Percentiles rank a stretch among this genome's conserved stretches.
Evolutionary conservation across 495 filamentous ascomycete genomes (phyloP).

Genomic region (Xylaria grammica): DNA sequence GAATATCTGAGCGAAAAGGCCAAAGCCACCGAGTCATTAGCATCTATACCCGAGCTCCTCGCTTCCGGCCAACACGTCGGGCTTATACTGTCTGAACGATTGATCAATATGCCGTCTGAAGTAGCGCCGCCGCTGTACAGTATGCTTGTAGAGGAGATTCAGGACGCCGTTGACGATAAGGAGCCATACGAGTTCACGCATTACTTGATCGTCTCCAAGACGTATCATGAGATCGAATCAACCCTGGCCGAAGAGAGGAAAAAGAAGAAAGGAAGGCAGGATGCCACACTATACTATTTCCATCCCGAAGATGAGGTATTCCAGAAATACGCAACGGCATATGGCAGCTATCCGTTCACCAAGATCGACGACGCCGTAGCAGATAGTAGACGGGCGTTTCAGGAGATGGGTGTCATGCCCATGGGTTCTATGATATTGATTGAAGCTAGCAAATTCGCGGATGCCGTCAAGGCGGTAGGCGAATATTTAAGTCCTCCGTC

Average conservation of each 20-base stretch:
- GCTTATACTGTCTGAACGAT: slow-evolving; percentile 83
- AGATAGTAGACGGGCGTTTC: slow-evolving; percentile 92
- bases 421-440: slow-evolving; percentile 80
- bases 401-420: slow-evolving; percentile 87
- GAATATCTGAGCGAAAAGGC: slow-evolving; percentile 72
- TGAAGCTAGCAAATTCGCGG: slow-evolving; percentile 69
- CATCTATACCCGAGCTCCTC: slow-evolving; percentile 60
- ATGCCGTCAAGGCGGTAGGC: slow-evolving; percentile 69
- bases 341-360: slow-evolving; percentile 72
- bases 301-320: slow-evolving; percentile 96
- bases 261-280: slow-evolving; percentile 75
- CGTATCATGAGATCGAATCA: slow-evolving; percentile 85
- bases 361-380: slow-evolving; percentile 80
- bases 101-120: slow-evolving; percentile 94
- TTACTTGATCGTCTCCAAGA: slow-evolving; percentile 89
- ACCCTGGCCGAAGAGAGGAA: slow-evolving; percentile 71
- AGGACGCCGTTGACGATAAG: slow-evolving; percentile 85
- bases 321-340: slow-evolving; percentile 69
- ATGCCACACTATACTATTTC: slow-evolving; percentile 74
- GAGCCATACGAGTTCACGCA: slow-evolving; percentile 94
- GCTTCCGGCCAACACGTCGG: slow-evolving; percentile 65
- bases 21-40: slow-evolving; percentile 56
- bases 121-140: slow-evolving; percentile 94
- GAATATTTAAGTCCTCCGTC: slow-evolving; percentile 67
- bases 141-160: slow-evolving; percentile 92